phyloP scores from a whole-genome alignment of 805 yeast species.

The Tetrapisispora iriomotensis region DNA sequence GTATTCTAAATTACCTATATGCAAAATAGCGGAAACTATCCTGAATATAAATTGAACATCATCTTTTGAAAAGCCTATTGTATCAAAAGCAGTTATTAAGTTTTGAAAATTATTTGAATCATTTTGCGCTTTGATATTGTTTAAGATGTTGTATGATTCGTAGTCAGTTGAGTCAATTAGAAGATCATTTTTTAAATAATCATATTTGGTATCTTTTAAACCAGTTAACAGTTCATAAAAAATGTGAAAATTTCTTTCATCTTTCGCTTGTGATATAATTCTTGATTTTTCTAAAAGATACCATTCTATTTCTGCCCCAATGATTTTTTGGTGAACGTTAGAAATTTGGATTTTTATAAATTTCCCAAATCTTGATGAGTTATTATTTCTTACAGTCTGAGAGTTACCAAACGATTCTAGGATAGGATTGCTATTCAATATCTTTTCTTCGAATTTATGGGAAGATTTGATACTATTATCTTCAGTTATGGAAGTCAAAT shows the following conservation, averaged over 20 bases:
- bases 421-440: constrained; percentile 89
- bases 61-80: constrained; percentile 54
- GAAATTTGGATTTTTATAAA: constrained; percentile 76
- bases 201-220: constrained; percentile 31
- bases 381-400: constrained; percentile 85
- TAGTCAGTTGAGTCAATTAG: constrained; percentile 3
- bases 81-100: constrained; percentile 57
- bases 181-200: constrained; percentile 12
- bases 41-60: constrained; percentile 54
- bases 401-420: constrained; percentile 96
- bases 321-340: constrained; percentile 38
- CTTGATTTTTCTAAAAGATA: constrained; percentile 89
- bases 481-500: constrained; percentile 67
- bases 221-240: constrained; percentile 83
- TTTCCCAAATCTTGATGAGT: constrained; percentile 94
- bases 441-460: constrained; percentile 64
- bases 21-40: constrained; percentile 66
- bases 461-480: constrained; percentile 6
- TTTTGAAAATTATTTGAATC: constrained; percentile 59
- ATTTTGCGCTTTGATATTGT: constrained; percentile 29
- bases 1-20: constrained; percentile 77
- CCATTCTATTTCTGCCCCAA: constrained; percentile 92
- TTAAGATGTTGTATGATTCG: constrained; percentile 36
- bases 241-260: constrained; percentile 87
- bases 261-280: constrained; percentile 61